A percentile compares a stretch with the other conserved stretches of the same genome.
Evolutionary conservation across 106 monocot genomes (phyloP).

Genomic region (Acorus calamus): DNA sequence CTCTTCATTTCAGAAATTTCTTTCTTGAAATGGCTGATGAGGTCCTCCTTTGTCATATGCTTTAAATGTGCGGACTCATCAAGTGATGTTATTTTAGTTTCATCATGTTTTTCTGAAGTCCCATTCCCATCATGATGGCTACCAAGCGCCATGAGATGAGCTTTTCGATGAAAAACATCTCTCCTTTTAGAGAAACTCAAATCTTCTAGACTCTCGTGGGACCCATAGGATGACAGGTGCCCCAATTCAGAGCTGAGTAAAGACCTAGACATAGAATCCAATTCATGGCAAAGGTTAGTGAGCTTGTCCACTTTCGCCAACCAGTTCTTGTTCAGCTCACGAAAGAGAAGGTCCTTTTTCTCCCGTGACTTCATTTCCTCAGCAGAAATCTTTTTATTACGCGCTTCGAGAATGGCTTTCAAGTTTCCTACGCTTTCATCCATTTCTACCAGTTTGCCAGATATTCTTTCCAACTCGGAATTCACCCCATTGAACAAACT

Average conservation of each 20-base stretch:
- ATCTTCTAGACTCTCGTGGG: constrained; percentile 47
- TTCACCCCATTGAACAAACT: not conserved
- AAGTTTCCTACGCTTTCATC: constrained; percentile 35
- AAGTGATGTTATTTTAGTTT: constrained; percentile 16
- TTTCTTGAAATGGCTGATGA: constrained; percentile 41
- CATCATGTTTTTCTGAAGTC: constrained; percentile 10
- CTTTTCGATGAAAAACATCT: constrained; percentile 26
- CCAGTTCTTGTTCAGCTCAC: constrained; percentile 26
- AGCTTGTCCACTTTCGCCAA: constrained; percentile 29
- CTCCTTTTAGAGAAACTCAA: constrained; percentile 31
- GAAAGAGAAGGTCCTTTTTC: constrained; percentile 30
- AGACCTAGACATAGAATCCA: constrained; percentile 39
- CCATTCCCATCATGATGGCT: constrained; percentile 31
- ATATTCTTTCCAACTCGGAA: not conserved
- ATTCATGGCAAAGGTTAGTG: constrained; percentile 37
- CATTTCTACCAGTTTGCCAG: constrained; percentile 19
- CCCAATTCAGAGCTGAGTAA: constrained; percentile 33
- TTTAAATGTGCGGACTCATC: constrained; percentile 32
- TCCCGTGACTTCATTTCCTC: constrained; percentile 30
- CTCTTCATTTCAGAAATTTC: constrained; percentile 78
- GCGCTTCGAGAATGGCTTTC: constrained; percentile 11
- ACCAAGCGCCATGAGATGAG: constrained; percentile 10
- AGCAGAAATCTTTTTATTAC: constrained; percentile 26
- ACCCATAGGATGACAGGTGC: constrained; percentile 16
- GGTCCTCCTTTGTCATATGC: constrained; percentile 57